Evolutionary conservation across 495 filamentous ascomycete species (phyloP).

Genomic region (Penicillium bialowiezense): DNA sequence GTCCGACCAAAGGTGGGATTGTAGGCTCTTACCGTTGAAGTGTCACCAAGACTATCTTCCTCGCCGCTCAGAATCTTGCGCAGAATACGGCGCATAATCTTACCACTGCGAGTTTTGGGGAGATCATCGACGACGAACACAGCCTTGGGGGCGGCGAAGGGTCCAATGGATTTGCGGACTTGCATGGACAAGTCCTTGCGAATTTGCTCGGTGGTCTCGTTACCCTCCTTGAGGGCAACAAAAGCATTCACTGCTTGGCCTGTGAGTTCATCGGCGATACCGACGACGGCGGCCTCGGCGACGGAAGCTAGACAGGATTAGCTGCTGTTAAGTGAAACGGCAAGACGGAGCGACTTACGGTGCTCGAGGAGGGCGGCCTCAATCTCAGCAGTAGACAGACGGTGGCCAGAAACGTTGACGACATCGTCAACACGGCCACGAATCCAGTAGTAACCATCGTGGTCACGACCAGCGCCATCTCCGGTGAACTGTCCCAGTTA

Average conservation of each 20-base stretch:
- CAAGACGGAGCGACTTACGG: slow-evolving; percentile 44
- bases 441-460: slow-evolving; percentile 99
- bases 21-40: slow-evolving; percentile 67
- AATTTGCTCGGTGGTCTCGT: slow-evolving; percentile 73
- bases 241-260: slow-evolving; percentile 98
- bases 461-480: slow-evolving; percentile 93
- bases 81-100: slow-evolving; percentile 98
- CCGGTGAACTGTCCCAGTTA: slow-evolving; percentile 75
- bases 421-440: slow-evolving; percentile 98
- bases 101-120: slow-evolving; percentile 93
- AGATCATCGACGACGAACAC: slow-evolving; percentile 87
- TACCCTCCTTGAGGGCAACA: slow-evolving; percentile 85
- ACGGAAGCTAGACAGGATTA: slow-evolving; percentile 47
- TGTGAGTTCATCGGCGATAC: slow-evolving; percentile 87
- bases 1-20: background rate
- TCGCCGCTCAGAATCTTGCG: slow-evolving; percentile 95
- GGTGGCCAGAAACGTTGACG: slow-evolving; percentile 95
- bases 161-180: slow-evolving; percentile 94
- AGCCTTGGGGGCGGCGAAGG: slow-evolving; percentile 94
- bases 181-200: slow-evolving; percentile 92
- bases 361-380: slow-evolving; percentile 96
- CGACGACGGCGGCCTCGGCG: slow-evolving; percentile 94
- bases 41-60: slow-evolving; percentile 95
- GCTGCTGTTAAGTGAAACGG: background rate
- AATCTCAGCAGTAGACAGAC: slow-evolving; percentile 95